phyloP scores from a whole-genome alignment of 805 yeast genomes.

The Hanseniaspora meyeri region DNA sequence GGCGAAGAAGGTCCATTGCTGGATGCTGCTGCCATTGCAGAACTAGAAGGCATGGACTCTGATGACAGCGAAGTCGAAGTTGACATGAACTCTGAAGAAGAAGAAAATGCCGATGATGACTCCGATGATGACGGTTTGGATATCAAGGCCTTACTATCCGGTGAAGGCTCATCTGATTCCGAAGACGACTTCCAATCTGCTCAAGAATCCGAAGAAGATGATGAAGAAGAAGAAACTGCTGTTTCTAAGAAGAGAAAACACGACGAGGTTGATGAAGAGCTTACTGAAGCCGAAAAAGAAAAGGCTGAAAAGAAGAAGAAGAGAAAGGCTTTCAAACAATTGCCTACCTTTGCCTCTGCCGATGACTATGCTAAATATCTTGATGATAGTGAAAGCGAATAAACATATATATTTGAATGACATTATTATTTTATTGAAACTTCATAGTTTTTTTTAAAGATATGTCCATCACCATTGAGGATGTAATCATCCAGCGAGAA shows the following conservation, averaged over 20 bases:
- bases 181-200: constrained; percentile 24
- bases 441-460: constrained; percentile 25
- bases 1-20: constrained; percentile 13
- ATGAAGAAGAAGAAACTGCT: constrained; percentile 22
- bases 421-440: constrained; percentile 16
- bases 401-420: background rate
- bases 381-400: constrained; percentile 40
- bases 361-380: constrained; percentile 73
- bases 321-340: constrained; percentile 46
- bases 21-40: constrained; percentile 26
- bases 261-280: constrained; percentile 20
- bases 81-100: constrained; percentile 18
- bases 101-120: constrained; percentile 25
- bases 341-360: constrained; percentile 80
- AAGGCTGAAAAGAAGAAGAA: constrained; percentile 29
- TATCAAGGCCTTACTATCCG: constrained; percentile 15
- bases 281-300: constrained; percentile 20
- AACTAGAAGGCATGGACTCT: constrained; percentile 29
- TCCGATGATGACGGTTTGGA: constrained; percentile 19
- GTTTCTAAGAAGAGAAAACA: constrained; percentile 22
- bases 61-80: constrained; percentile 22
- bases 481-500: constrained; percentile 43
- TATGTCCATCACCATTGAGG: constrained; percentile 53
- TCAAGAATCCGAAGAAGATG: constrained; percentile 26
- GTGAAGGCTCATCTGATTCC: constrained; percentile 14